phyloP scores from a whole-genome alignment of 2,329 filamentous ascomycete genomes.

The Diplocarpon rosae region DNA sequence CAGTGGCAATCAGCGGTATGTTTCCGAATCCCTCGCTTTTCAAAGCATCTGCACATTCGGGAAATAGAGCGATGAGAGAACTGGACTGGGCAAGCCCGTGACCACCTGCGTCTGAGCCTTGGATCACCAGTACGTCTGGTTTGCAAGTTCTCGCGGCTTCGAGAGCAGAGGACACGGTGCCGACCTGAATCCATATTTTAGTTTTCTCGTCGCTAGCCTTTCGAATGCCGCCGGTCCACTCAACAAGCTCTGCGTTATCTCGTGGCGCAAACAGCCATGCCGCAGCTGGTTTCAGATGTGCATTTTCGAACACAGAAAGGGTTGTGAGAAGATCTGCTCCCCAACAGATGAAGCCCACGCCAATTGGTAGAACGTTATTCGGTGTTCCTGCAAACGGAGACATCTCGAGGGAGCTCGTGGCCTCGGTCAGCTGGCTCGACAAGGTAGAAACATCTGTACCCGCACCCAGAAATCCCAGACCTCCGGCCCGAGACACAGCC shows the following conservation, averaged over 20 bases:
- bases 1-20: constrained; percentile 27
- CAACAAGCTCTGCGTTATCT: constrained; percentile 17
- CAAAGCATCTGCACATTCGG: constrained; percentile 27
- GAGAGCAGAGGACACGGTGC: constrained; percentile 23
- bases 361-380: constrained; percentile 31
- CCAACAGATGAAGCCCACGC: constrained; percentile 38
- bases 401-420: constrained; percentile 12
- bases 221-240: constrained; percentile 25
- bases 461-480: constrained; percentile 37
- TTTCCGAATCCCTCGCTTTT: constrained; percentile 13
- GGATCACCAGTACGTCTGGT: constrained; percentile 29
- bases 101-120: constrained; percentile 30
- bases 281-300: constrained; percentile 27
- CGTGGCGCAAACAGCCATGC: constrained; percentile 38
- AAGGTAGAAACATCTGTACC: constrained; percentile 24
- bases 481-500: constrained; percentile 45
- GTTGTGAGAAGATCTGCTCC: constrained; percentile 31
- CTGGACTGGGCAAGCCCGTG: constrained; percentile 27
- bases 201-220: constrained; percentile 15
- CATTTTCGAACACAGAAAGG: constrained; percentile 23
- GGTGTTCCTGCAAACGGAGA: constrained; percentile 7
- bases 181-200: constrained; percentile 29
- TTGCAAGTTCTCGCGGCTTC: constrained; percentile 15
- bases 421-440: constrained; percentile 20
- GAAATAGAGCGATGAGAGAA: constrained; percentile 28